Percentiles rank a stretch among this genome's conserved stretches.
Evolutionary conservation across 345 rosid genomes (phyloP).

Genomic region (Salix brachista): DNA sequence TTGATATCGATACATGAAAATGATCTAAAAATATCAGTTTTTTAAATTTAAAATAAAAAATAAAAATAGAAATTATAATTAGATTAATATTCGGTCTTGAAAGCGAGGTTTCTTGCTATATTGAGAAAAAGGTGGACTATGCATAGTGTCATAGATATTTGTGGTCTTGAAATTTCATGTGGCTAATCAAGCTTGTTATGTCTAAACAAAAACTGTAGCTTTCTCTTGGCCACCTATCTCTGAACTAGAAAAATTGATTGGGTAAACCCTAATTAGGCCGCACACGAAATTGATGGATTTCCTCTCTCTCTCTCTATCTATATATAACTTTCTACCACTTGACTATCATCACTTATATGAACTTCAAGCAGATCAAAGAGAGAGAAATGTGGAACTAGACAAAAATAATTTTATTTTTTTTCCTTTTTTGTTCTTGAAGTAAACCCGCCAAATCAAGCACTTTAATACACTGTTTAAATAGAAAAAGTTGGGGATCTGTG

Average conservation of each 20-base stretch:
- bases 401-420: background rate
- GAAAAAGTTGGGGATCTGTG: background rate
- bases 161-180: too few species aligned
- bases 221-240: background rate
- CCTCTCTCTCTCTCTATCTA: background rate
- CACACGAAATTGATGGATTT: background rate
- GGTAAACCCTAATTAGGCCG: background rate
- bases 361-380: background rate
- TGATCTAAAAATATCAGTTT: too few species aligned
- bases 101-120: too few species aligned
- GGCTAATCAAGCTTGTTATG: too few species aligned
- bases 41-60: too few species aligned
- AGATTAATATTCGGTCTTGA: too few species aligned
- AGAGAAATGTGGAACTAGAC: background rate
- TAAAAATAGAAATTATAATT: rapidly evolving
- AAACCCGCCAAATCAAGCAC: background rate
- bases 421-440: background rate
- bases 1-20: too few species aligned
- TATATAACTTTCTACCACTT: too few species aligned
- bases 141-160: too few species aligned
- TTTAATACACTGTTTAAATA: background rate
- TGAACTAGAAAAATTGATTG: background rate
- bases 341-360: too few species aligned
- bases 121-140: background rate
- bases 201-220: too few species aligned